phyloP scores from a whole-genome alignment of 1,139 yeast species.

The Diutina pseudorugosa region DNA sequence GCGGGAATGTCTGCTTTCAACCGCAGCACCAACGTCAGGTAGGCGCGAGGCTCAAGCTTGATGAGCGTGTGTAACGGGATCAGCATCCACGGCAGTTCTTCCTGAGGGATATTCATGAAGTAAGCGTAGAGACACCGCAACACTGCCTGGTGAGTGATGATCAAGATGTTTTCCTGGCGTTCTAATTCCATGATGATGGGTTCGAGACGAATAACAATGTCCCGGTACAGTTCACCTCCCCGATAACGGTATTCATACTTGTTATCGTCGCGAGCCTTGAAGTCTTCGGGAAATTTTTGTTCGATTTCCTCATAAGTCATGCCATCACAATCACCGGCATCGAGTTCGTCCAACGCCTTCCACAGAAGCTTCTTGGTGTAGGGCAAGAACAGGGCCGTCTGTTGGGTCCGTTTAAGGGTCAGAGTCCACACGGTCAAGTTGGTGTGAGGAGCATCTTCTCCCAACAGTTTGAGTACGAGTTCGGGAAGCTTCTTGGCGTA shows the following conservation, averaged over 20 bases:
- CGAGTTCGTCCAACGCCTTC: constrained; percentile 95
- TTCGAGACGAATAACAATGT: constrained; percentile 85
- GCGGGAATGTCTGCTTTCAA: constrained; percentile 96
- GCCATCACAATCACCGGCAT: constrained; percentile 97
- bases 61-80: constrained; percentile 93
- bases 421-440: constrained; percentile 94
- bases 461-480: constrained; percentile 61
- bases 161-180: constrained; percentile 89
- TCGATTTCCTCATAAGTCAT: constrained; percentile 72
- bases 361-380: constrained; percentile 72
- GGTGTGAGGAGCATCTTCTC: constrained; percentile 46
- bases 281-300: constrained; percentile 78
- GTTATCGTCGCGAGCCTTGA: constrained; percentile 89
- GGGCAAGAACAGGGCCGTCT: constrained; percentile 77
- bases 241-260: constrained; percentile 92
- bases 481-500: constrained; percentile 80
- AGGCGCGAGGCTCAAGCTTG: constrained; percentile 88
- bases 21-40: constrained; percentile 75
- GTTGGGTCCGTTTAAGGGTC: constrained; percentile 83
- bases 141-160: constrained; percentile 96
- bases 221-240: constrained; percentile 95
- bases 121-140: constrained; percentile 93
- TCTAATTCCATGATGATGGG: constrained; percentile 98
- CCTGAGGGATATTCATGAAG: constrained; percentile 97
- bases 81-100: constrained; percentile 97